phyloP scores from a whole-genome alignment of 805 yeast species.

The Candida bentonensis region DNA sequence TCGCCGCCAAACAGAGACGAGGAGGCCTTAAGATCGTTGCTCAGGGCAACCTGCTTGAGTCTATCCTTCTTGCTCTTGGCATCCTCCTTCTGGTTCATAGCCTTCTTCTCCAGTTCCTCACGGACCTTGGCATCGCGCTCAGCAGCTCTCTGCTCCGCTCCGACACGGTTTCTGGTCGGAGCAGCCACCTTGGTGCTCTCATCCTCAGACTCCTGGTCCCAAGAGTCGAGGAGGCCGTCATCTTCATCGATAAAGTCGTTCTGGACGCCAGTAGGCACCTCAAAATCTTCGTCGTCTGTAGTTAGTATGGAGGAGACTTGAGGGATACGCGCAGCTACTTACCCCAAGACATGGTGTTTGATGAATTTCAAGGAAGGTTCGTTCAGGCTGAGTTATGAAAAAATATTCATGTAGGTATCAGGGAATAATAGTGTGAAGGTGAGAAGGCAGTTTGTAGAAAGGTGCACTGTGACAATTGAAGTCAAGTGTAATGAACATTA shows the following conservation, averaged over 20 bases:
- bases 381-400: not conserved
- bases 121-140: constrained; percentile 28
- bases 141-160: constrained; percentile 26
- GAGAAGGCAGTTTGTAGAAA: not conserved
- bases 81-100: constrained; percentile 36
- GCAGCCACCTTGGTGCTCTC: constrained; percentile 29
- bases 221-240: constrained; percentile 76
- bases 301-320: constrained; percentile 1
- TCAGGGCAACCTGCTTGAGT: constrained; percentile 65
- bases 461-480: too few species aligned
- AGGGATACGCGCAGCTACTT: not conserved
- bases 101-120: constrained; percentile 34
- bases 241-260: constrained; percentile 76
- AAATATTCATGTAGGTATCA: not conserved
- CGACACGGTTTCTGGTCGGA: constrained; percentile 31
- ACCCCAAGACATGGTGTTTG: not conserved
- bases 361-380: not conserved
- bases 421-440: not conserved
- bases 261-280: constrained; percentile 44
- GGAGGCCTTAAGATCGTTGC: constrained; percentile 82
- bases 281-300: constrained; percentile 81
- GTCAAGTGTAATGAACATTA: too few species aligned
- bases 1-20: constrained; percentile 86
- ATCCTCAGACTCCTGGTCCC: constrained; percentile 70
- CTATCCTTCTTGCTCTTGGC: constrained; percentile 60